phyloP scores from a whole-genome alignment of 495 filamentous ascomycete species.

The Wilcoxina mikolae region DNA sequence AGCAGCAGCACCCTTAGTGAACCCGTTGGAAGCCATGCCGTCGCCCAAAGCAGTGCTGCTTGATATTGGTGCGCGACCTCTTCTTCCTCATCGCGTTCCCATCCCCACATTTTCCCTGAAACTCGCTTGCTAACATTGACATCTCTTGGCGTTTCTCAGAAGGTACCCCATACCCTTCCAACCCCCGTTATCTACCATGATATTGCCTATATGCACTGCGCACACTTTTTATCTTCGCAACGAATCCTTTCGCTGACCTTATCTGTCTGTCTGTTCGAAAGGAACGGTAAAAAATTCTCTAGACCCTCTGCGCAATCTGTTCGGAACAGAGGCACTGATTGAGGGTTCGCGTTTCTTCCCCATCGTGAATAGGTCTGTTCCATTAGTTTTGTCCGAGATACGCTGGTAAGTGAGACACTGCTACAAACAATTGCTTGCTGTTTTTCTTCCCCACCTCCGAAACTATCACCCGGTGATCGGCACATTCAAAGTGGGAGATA shows the following conservation, averaged over 20 bases:
- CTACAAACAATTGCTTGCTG: background rate
- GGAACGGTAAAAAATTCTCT: conserved; percentile 4
- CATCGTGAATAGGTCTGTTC: conserved; percentile 18
- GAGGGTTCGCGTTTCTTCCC: background rate
- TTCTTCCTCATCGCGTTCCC: background rate
- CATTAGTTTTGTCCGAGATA: conserved; percentile 28
- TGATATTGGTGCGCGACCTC: too few relatives aligned
- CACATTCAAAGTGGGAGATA: background rate
- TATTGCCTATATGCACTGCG: background rate
- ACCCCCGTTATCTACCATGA: background rate
- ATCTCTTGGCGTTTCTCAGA: conserved; percentile 19
- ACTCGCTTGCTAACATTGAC: conserved; percentile 13
- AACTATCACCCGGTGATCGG: background rate
- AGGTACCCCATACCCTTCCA: background rate
- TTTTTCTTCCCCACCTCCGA: background rate
- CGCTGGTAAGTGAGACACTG: conserved; percentile 23
- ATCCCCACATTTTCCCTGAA: background rate
- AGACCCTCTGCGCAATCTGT: background rate
- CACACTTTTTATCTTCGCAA: background rate
- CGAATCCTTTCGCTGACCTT: background rate
- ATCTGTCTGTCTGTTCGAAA: background rate
- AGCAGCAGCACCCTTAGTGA: too few relatives aligned
- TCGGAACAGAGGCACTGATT: background rate
- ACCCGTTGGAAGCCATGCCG: too few relatives aligned
- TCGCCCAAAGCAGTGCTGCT: too few relatives aligned